Conservation (phyloP, 1,284 basidiomycete genomes). For the Cutaneotrichosporon dermatis region DNA sequence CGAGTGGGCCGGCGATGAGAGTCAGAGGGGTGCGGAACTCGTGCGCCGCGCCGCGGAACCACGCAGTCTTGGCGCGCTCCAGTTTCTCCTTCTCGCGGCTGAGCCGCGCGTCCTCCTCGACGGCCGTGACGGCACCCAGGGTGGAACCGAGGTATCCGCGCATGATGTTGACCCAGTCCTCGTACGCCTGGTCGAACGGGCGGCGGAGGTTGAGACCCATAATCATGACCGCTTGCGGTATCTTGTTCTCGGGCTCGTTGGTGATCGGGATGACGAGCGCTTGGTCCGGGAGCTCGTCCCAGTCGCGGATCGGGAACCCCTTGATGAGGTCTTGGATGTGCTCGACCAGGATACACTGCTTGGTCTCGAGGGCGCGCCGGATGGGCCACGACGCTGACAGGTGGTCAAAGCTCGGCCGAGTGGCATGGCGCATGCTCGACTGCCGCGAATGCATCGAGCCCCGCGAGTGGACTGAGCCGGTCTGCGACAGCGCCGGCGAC, state of each 20-base stretch:
- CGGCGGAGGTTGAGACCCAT: conserved; percentile 47
- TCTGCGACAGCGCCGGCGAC: neutral
- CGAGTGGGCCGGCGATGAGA: conserved; percentile 36
- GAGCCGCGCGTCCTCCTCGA: conserved; percentile 39
- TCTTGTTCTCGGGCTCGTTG: conserved; percentile 6
- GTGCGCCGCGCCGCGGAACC: conserved; percentile 47
- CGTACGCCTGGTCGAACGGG: conserved; percentile 42
- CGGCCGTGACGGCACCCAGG: conserved; percentile 36
- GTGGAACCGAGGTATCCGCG: conserved; percentile 36
- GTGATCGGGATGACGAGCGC: conserved; percentile 11
- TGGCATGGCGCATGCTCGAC: neutral
- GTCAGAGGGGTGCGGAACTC: conserved; percentile 47
- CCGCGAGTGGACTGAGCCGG: neutral
- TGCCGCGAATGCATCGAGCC: neutral
- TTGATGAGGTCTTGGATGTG: conserved; percentile 36
- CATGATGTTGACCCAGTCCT: conserved; percentile 36
- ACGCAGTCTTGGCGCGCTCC: conserved; percentile 45
- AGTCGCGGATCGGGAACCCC: conserved; percentile 40
- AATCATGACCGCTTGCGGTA: conserved; percentile 46
- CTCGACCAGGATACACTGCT: conserved; percentile 43
- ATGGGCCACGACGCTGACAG: conserved; percentile 34
- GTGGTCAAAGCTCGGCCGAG: neutral
- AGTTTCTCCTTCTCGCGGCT: conserved; percentile 45
- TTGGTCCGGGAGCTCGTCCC: conserved; percentile 40
- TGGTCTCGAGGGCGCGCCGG: conserved; percentile 33